These are phyloP conservation scores for Pleurotus eryngii DNA, from an alignment of 768 basidiomycete species.

Conservation along the genomic window DNA sequence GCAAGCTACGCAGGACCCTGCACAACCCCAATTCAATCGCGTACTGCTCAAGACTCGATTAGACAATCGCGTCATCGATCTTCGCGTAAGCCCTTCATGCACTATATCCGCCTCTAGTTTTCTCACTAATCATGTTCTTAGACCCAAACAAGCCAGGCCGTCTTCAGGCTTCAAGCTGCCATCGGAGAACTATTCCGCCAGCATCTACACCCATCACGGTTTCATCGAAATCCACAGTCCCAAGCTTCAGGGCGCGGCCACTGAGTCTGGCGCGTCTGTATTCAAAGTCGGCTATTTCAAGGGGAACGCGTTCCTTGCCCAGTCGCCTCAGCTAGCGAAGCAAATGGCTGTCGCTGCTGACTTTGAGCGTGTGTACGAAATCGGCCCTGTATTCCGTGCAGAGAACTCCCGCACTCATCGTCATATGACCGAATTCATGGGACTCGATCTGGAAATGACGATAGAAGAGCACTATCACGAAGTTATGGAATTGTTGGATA, in stretches of 20 bases:
- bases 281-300: conserved; percentile 99
- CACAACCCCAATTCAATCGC: conserved; percentile 55
- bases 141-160: conserved; percentile 94
- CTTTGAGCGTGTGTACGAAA: conserved; percentile 97
- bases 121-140: conserved; percentile 24
- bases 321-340: conserved; percentile 96
- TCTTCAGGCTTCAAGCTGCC: conserved; percentile 90
- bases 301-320: conserved; percentile 89
- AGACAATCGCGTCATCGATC: conserved; percentile 91
- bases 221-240: conserved; percentile 98
- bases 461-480: conserved; percentile 99
- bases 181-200: conserved; percentile 87
- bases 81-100: conserved; percentile 60
- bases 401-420: conserved; percentile 97
- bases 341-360: conserved; percentile 99
- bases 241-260: conserved; percentile 94
- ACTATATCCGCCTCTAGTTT: neutral
- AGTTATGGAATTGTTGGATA: conserved; percentile 89
- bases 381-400: conserved; percentile 94
- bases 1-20: neutral
- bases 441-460: conserved; percentile 98
- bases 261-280: conserved; percentile 94
- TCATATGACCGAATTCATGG: conserved; percentile 97
- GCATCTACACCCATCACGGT: conserved; percentile 61
- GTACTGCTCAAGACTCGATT: conserved; percentile 93